Percentiles rank a stretch among this genome's conserved stretches.
Evolutionary conservation across 1,284 basidiomycete genomes (phyloP).

Genomic region (Afroboletus lepidellus): DNA sequence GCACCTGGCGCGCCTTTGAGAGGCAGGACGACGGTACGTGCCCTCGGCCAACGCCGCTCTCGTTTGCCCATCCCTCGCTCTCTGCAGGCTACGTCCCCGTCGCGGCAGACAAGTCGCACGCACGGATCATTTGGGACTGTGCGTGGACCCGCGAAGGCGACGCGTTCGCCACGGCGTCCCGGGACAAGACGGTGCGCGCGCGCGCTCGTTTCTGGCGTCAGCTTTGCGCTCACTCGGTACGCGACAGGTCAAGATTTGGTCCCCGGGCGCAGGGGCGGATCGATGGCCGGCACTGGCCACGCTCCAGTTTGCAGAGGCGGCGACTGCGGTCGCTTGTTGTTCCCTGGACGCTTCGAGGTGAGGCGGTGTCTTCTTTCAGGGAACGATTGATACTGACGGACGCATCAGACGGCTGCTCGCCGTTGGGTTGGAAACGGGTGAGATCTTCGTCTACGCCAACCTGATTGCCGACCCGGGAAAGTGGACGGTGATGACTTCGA

Average conservation of each 20-base stretch:
- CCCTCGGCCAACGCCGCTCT: not conserved
- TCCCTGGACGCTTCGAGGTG: constrained; percentile 44
- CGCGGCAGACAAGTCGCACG: constrained; percentile 80
- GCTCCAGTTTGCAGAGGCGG: constrained; percentile 61
- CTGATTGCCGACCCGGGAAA: constrained; percentile 29
- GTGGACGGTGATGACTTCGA: constrained; percentile 50
- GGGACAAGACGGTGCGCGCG: constrained; percentile 85
- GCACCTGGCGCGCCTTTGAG: constrained; percentile 88
- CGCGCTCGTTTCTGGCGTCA: not conserved
- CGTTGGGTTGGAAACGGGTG: constrained; percentile 71
- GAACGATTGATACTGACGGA: not conserved
- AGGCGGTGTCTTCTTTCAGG: constrained; percentile 8
- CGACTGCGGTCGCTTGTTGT: constrained; percentile 70
- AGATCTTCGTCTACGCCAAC: constrained; percentile 56
- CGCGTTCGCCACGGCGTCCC: constrained; percentile 88
- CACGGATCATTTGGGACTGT: constrained; percentile 94
- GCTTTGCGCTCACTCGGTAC: not conserved
- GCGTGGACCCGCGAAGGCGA: constrained; percentile 75
- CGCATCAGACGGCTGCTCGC: constrained; percentile 56
- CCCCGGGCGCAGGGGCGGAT: constrained; percentile 29
- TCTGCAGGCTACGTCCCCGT: constrained; percentile 62
- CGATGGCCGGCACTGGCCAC: constrained; percentile 55
- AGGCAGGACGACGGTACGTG: constrained; percentile 41
- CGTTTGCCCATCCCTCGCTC: not conserved
- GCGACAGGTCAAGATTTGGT: constrained; percentile 73